phyloP scores from a whole-genome alignment of 129 eudicot species.

The Arctium minus region DNA sequence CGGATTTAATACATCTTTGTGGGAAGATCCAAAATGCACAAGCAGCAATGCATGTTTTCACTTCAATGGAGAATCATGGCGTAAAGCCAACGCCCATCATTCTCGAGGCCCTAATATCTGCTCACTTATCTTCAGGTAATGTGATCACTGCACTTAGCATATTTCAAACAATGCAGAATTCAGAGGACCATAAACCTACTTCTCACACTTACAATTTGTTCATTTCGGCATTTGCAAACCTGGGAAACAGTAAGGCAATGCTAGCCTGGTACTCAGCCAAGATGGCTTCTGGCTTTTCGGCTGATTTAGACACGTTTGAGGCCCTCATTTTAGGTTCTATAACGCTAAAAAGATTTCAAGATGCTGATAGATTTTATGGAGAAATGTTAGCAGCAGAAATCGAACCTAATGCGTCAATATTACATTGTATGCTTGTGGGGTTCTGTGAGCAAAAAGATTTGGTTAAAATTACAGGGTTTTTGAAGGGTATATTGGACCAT shows the following conservation, averaged over 20 bases:
- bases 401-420: constrained; percentile 31
- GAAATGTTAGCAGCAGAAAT: constrained; percentile 48
- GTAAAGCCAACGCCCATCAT: constrained; percentile 39
- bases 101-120: constrained; percentile 48
- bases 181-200: constrained; percentile 42
- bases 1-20: constrained; percentile 45
- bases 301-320: constrained; percentile 38
- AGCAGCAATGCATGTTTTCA: constrained; percentile 46
- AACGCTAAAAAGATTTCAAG: constrained; percentile 29
- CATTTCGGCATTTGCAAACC: constrained; percentile 43
- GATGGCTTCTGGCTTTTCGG: constrained; percentile 40
- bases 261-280: constrained; percentile 50
- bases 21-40: constrained; percentile 38
- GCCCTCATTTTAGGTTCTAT: constrained; percentile 42
- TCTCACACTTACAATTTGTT: constrained; percentile 53
- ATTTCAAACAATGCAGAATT: constrained; percentile 53
- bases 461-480: constrained; percentile 27
- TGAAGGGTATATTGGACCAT: constrained; percentile 22
- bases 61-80: constrained; percentile 56
- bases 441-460: constrained; percentile 36
- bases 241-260: constrained; percentile 40
- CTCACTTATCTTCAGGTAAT: constrained; percentile 45
- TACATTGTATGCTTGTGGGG: constrained; percentile 36
- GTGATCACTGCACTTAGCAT: constrained; percentile 53
- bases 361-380: constrained; percentile 36